Base-by-base conservation (phyloP, 1,284 basidiomycete genomes). In the Sporisorium exsertum region DNA sequence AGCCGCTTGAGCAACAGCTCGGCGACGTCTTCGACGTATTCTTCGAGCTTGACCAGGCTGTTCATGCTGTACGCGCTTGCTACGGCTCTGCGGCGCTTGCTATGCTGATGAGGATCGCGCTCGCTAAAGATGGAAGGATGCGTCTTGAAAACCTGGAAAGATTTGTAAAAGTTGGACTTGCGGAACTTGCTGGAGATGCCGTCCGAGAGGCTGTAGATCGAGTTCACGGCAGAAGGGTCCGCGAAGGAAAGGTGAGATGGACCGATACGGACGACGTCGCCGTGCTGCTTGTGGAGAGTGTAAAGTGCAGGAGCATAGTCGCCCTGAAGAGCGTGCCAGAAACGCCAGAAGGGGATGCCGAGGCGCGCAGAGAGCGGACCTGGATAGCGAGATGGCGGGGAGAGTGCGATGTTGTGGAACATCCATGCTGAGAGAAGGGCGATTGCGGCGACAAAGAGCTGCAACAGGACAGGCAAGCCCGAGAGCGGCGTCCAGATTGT, bases 11-110 rank as follows among this genome's bases (percentile, higher is more conserved):
- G 58, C 27, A 82, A 49, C 13, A 73, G 53, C 50, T 78, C 75
- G 1, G 69, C 59, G 24, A 72, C 67, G 8, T 59, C 63, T 18
- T 82, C 81, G 22, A 80, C 77, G 26, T 76, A 78, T 32, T 78
- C 71, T 58, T 82, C 81, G 26, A 81, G 78, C 42, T 76, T 73
- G 37, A 77, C 66, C 1, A 82, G 68, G 40, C 67, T 69, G 59
- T 69, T 80, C 59, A 80, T 75, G 54, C 72, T 77, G 60, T 82
- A 82, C 6, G 81, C 81, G 37, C 68, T 66, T 2, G 81, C 74
- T 7, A 80, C 72, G 4, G 72, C 72, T 22, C 81, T 26, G 18
- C 80, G 69, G 16, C 75, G 61, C 40, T 68, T 71, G 46, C 61
- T 66, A 54, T 82, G 81, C 43, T 67, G 63, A 24, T 79, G 66